Percentiles rank a stretch among this genome's conserved stretches.
These are phyloP conservation scores for Conidiobolus coronatus DNA, from an alignment of 371 early-diverging fungal species.

Conservation along the genomic window DNA sequence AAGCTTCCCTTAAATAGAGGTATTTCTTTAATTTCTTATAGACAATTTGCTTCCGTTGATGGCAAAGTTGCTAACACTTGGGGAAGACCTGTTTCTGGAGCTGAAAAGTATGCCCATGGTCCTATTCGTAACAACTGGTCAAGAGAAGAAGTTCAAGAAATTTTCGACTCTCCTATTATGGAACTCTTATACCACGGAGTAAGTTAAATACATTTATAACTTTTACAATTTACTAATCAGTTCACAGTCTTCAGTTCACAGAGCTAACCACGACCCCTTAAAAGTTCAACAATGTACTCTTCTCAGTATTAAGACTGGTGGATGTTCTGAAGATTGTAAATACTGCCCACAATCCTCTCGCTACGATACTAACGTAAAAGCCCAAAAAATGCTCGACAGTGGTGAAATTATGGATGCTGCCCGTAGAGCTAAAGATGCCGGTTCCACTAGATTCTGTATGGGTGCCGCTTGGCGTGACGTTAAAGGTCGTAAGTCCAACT, in stretches of 20 bases:
- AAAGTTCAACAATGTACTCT: conserved; percentile 68
- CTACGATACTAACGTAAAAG: conserved; percentile 47
- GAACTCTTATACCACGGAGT: conserved; percentile 55
- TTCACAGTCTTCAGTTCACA: conserved; percentile 46
- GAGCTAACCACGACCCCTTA: conserved; percentile 40
- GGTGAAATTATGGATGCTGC: conserved; percentile 55
- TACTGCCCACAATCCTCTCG: conserved; percentile 68
- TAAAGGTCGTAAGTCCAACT: conserved; percentile 62
- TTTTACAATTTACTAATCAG: background rate
- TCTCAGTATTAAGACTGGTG: conserved; percentile 70
- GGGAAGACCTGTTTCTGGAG: conserved; percentile 18
- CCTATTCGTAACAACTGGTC: conserved; percentile 48
- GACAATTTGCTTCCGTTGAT: conserved; percentile 6
- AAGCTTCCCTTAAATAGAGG: too few species aligned
- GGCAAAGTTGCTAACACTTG: conserved; percentile 6
- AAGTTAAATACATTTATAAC: conserved; percentile 9
- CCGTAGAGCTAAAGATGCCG: conserved; percentile 55
- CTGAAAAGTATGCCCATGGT: conserved; percentile 28
- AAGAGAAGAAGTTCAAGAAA: conserved; percentile 43
- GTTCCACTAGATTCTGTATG: conserved; percentile 56
- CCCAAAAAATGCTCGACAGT: conserved; percentile 42
- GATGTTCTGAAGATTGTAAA: conserved; percentile 68
- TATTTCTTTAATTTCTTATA: background rate
- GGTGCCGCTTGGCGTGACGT: conserved; percentile 77
- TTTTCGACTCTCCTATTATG: conserved; percentile 62